Conservation (phyloP, 129 eudicot species). For the Pseudognaphalium luteoalbum region DNA sequence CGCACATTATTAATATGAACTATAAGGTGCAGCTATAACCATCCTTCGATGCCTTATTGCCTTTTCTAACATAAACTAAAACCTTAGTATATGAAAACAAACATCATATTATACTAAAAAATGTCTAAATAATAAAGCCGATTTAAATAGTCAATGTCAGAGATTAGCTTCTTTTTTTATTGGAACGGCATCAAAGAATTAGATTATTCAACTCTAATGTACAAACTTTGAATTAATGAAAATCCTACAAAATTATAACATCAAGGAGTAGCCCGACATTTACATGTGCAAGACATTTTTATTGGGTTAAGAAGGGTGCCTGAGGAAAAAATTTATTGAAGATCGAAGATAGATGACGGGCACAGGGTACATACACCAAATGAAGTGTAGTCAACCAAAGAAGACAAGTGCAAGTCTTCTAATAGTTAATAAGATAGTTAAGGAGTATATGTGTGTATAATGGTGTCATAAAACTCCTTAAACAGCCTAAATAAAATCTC, state of each 20-base stretch:
- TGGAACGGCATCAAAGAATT: not conserved
- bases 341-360: too few species aligned
- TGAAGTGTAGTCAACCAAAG: not conserved
- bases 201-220: not conserved
- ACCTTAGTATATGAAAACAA: slow-evolving; percentile 4
- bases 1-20: not conserved
- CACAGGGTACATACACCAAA: not conserved
- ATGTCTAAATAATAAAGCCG: not conserved
- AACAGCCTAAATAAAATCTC: not conserved
- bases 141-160: not conserved
- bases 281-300: not conserved
- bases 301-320: not conserved
- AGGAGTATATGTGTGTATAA: not conserved
- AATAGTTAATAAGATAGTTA: slow-evolving; percentile 6
- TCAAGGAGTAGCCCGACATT: not conserved
- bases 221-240: not conserved
- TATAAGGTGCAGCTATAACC: not conserved
- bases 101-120: not conserved
- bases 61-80: not conserved
- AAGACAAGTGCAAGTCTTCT: not conserved
- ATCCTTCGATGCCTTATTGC: not conserved
- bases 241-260: not conserved
- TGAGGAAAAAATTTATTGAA: not conserved
- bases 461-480: not conserved
- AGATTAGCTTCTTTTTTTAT: not conserved